Conservation (phyloP, 192 early-diverging fungal species). For the Backusella parvicylindrica region DNA sequence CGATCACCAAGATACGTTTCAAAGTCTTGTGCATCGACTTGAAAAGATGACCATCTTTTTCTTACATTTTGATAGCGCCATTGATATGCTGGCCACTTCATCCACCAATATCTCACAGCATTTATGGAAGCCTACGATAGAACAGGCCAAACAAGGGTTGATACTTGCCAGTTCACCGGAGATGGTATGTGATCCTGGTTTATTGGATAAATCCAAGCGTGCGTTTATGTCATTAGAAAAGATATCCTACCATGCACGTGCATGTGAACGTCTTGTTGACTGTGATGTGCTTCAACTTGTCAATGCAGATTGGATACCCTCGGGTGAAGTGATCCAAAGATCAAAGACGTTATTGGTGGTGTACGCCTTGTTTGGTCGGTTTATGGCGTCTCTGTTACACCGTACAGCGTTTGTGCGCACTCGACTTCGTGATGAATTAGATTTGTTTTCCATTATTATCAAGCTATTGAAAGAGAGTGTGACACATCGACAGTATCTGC, state of each 20-base stretch:
- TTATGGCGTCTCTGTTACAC: background rate
- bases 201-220: background rate
- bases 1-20: background rate
- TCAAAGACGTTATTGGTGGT: background rate
- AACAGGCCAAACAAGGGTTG: background rate
- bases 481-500: background rate
- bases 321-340: background rate
- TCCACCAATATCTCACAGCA: background rate
- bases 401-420: constrained; percentile 6
- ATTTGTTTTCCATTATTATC: constrained; percentile 1
- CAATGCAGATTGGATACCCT: background rate
- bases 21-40: background rate
- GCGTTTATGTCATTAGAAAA: constrained; percentile 1
- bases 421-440: background rate
- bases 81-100: background rate
- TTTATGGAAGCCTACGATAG: constrained; percentile 9
- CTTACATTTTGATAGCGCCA: constrained; percentile 2
- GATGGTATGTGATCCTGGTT: too few relatives aligned
- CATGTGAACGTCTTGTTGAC: constrained; percentile 7
- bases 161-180: background rate
- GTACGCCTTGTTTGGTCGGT: background rate
- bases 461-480: background rate
- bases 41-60: background rate
- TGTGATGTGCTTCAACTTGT: background rate
- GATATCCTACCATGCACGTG: background rate